Evolutionary conservation across 768 basidiomycete species (phyloP), one percentile per base, ranked within the genome.

Genomic region (Nidularia pulvinata): DNA sequence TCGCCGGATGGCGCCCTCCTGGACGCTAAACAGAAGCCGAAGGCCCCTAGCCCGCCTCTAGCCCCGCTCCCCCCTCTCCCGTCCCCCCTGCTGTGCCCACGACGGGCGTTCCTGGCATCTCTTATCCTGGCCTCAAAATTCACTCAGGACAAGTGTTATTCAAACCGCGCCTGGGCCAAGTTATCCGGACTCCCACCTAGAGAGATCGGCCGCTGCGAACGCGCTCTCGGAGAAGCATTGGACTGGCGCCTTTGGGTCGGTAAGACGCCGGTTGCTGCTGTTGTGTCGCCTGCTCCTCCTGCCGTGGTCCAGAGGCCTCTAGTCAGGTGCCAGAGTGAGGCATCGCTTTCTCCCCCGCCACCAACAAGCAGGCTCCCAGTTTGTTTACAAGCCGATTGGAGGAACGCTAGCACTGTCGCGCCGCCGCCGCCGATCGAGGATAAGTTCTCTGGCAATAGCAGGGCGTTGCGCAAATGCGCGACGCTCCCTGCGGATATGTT

Each of bases 241-340:
- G 86, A 87, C 55, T 96, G 92, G 91, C 82, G 91, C n/a, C 83
- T 95, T 22, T 95, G 93, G 92, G 91, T 95, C 39, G 92, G 92
- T 52, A 93, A 93, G 70, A 71, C 76, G 52, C 61, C 79, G 46
- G 50, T 59, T 11, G 42, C 65, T 11, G 44, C 66, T 16, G 45
- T 63, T 34, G 53, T 64, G 11, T 47, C 66, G 19, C 45, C 66
- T 44, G 11, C 65, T 4, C 44, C 66, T 11, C 42, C 61, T 37
- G 44, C 50, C 13, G 14, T 66, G 46, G 56, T 62, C 10, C 54
- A 57, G 34, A 76, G 82, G 50, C 53, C 76, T 2, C 66, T 87
- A 22, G 64, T 67, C 33, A 73, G 85, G 58, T 73, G 76, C 22
- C 81, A 76, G 53, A 86, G 84, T 51, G 86, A 87, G 59, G 64